Conservation (phyloP, 164 flowering plant genomes). For the Piper longum region DNA sequence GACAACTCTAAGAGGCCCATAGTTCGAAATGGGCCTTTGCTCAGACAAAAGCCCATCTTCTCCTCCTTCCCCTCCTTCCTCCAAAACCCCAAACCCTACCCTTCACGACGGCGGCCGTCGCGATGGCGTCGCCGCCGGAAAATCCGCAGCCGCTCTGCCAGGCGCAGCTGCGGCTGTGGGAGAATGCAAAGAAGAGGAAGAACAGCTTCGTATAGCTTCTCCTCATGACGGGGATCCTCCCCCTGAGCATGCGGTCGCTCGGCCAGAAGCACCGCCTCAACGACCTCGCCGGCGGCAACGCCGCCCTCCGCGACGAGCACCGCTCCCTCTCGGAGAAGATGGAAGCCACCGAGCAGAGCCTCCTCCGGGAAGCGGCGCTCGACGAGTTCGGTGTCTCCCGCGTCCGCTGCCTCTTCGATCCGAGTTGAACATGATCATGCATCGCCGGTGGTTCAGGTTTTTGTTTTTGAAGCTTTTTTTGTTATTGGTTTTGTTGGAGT, state of each 20-base stretch:
- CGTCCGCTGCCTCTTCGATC: conserved; percentile 51
- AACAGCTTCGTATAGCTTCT: conserved; percentile 62
- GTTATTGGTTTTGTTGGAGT: too few relatives aligned
- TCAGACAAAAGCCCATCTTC: too few relatives aligned
- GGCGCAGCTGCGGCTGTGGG: neutral
- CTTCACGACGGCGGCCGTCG: neutral
- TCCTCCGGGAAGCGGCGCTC: conserved; percentile 56
- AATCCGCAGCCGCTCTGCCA: neutral
- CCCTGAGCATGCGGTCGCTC: conserved; percentile 58
- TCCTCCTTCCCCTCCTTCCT: too few relatives aligned
- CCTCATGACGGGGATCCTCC: conserved; percentile 62
- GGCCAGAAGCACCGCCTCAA: conserved; percentile 75
- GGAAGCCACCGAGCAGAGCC: conserved; percentile 43
- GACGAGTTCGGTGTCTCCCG: conserved; percentile 61
- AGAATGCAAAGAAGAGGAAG: conserved; percentile 17
- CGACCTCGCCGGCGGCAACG: conserved; percentile 49
- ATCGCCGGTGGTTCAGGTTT: too few relatives aligned
- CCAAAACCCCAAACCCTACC: neutral
- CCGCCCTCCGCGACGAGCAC: conserved; percentile 50
- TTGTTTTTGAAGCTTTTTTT: too few relatives aligned
- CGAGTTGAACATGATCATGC: too few relatives aligned
- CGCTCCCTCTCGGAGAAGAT: conserved; percentile 37
- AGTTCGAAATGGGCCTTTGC: too few relatives aligned
- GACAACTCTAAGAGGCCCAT: too few relatives aligned
- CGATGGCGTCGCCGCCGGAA: neutral